Conservation (phyloP, 768 basidiomycete species). For the Hysterangium stoloniferum region DNA sequence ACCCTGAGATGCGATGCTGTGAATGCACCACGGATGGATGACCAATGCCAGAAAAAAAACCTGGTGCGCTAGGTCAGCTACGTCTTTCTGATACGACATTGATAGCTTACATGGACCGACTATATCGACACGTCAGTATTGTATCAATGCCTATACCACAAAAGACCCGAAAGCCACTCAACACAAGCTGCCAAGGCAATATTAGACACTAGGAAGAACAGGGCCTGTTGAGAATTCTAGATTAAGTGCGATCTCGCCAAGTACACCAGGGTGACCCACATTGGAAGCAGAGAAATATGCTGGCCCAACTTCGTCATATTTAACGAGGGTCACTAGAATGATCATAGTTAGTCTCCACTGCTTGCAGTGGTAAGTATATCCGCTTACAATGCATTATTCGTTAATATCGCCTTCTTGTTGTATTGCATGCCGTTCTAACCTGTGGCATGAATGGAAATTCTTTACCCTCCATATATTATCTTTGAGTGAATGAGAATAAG, state of each 20-base stretch:
- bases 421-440: conserved; percentile 18
- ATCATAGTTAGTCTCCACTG: conserved; percentile 12
- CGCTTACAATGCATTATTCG: conserved; percentile 16
- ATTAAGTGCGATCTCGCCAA: conserved; percentile 16
- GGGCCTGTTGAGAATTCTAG: conserved; percentile 17
- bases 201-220: conserved; percentile 28
- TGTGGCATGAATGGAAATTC: conserved; percentile 25
- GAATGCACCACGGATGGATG: conserved; percentile 4
- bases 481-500: not conserved
- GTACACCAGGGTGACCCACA: conserved; percentile 11
- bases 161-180: not conserved
- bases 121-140: too few relatives aligned
- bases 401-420: conserved; percentile 19
- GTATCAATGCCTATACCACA: too few relatives aligned
- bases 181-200: conserved; percentile 26
- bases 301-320: conserved; percentile 14
- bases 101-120: conserved; percentile 2
- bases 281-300: conserved; percentile 18
- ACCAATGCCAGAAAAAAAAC: conserved; percentile 17
- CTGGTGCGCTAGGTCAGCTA: conserved; percentile 10
- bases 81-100: conserved; percentile 18
- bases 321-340: too few relatives aligned
- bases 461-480: conserved; percentile 22
- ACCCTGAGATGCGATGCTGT: not conserved
- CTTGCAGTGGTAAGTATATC: conserved; percentile 12